A percentile compares a stretch with the other conserved stretches of the same genome.
phyloP scores from a whole-genome alignment of 1,284 basidiomycete species.

The Fomitiporia mediterranea region DNA sequence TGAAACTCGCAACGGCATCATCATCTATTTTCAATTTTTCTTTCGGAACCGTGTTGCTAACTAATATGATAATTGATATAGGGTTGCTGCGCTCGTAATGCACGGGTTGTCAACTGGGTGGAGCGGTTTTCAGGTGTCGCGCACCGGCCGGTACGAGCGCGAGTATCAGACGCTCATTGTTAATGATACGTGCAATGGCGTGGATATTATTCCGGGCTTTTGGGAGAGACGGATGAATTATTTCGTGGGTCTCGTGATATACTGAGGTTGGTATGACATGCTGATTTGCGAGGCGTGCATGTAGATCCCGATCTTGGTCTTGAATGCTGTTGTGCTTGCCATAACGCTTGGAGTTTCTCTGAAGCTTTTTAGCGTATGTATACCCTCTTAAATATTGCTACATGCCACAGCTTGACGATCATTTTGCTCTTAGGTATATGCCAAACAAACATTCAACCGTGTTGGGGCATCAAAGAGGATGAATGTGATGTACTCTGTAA shows the following conservation, averaged over 20 bases:
- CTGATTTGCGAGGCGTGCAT: background rate
- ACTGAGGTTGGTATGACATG: background rate
- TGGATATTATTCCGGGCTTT: slow-evolving; percentile 18
- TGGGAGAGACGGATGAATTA: slow-evolving; percentile 15
- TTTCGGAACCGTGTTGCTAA: background rate
- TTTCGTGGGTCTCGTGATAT: slow-evolving; percentile 12
- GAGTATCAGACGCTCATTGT: slow-evolving; percentile 15
- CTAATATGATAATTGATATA: slow-evolving; percentile 1
- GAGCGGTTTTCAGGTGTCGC: slow-evolving; percentile 17
- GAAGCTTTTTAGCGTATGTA: slow-evolving; percentile 19
- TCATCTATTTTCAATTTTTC: too few relatives aligned
- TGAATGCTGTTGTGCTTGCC: slow-evolving; percentile 9
- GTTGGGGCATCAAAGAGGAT: slow-evolving; percentile 23
- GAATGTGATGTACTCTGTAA: slow-evolving; percentile 20
- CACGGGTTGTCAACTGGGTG: slow-evolving; percentile 20
- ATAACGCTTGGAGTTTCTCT: slow-evolving; percentile 4
- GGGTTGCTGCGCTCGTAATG: slow-evolving; percentile 19
- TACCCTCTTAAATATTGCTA: background rate
- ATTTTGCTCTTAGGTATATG: slow-evolving; percentile 16
- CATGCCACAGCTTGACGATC: background rate
- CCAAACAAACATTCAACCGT: slow-evolving; percentile 24
- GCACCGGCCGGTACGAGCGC: slow-evolving; percentile 9
- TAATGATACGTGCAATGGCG: slow-evolving; percentile 18
- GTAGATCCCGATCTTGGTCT: slow-evolving; percentile 15
- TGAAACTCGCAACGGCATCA: too few relatives aligned